Base-by-base conservation (phyloP, 2,329 filamentous ascomycete species). In the Phialophora expanda region DNA sequence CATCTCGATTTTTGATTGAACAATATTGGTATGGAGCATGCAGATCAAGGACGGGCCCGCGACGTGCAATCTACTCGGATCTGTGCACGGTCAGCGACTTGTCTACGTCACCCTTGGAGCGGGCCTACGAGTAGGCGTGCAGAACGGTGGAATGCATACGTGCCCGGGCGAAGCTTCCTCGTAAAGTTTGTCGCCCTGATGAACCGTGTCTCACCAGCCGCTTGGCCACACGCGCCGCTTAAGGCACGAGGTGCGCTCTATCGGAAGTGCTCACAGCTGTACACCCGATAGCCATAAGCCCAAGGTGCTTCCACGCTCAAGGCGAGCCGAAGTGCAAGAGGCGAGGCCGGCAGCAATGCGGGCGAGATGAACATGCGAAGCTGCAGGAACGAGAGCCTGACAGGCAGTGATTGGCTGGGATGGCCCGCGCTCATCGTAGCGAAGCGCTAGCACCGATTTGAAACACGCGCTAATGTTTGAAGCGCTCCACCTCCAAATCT, bases 391-490 rank as follows among this genome's bases (percentile, higher is more conserved):
- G 34, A 20, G 32, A 64, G 66, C 58, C 58, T 61, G 22, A 22
- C 32, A 24, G 32, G 9, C 53, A 14, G 26, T 66, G 57, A 61
- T 61, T 61, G 58, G 58, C 58, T 41, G 20, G 20, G 53, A 55
- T 32, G 22, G 26, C 26, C 53, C 64, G 60, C 55, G 56, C 28
- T 30, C 7, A 14, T 9, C 51, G 22, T 62, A 56, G 50, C n/a
- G 12, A 28, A 53, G 60, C 59, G 57, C 65, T 67, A 69, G 62
- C n/a, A 28, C 58, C 11, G 56, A 64, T 65, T 60, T 69, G 70
- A 71, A 71, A 70, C 70, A 62, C 55, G 56, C 56, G 60, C 70
- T 70, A 71, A 66, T 61, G 67, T 69, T 67, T 69, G 67, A 67
- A 66, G 66, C 44, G 53, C 62, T 34, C 65, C 34, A 22, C 57